Base-by-base conservation (phyloP, 1,284 basidiomycete genomes). In the Afroboletus lepidellus region DNA sequence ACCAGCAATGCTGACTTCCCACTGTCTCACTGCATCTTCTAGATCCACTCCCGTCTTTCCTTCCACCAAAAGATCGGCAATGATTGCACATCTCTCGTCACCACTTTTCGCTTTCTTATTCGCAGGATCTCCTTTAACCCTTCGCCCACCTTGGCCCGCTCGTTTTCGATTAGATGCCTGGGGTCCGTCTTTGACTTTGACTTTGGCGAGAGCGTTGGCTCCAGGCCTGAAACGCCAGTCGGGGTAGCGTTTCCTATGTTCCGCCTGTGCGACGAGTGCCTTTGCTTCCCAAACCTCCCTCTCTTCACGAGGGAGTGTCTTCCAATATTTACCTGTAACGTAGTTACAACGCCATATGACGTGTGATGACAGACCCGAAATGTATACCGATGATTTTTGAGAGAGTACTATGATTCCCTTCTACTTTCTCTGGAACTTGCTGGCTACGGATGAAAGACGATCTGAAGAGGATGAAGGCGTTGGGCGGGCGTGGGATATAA, bases 381-480 rank as follows among this genome's bases (percentile, higher is more conserved):
- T 23, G 67, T 72, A 41, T 66, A 77, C 73, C 80, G 56, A 77
- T 79, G 51, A 83, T 82, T 69, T 82, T 79, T 52, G 78, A 85
- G 46, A 87, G 75, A 18, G 87, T 88, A 64, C 85, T 86, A 66
- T 92, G 88, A 58, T 90, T 84, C 16, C 85, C 84, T 67, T 92
- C 88, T 50, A 92, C 85, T 60, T 83, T 81, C 33, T 83, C 80
- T 4, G 90, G 86, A 34, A 93, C 85, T 55, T 87, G 78, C 62
- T 87, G 83, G 50, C 83, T 82, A 42, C 83, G 79, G 62, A 94
- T 92, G 66, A 94, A 93, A 48, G 92, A 89, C 30, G 90, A 91
- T 55, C 94, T 83, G 73, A 94, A 97, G 68, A 97, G 84, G 63
- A 97, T 96, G 74, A 96, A 97, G 43, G 94, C 93, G 71, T 97